Evolutionary conservation across 768 basidiomycete genomes (phyloP).

Genomic region (Boletus rubescentipes): DNA sequence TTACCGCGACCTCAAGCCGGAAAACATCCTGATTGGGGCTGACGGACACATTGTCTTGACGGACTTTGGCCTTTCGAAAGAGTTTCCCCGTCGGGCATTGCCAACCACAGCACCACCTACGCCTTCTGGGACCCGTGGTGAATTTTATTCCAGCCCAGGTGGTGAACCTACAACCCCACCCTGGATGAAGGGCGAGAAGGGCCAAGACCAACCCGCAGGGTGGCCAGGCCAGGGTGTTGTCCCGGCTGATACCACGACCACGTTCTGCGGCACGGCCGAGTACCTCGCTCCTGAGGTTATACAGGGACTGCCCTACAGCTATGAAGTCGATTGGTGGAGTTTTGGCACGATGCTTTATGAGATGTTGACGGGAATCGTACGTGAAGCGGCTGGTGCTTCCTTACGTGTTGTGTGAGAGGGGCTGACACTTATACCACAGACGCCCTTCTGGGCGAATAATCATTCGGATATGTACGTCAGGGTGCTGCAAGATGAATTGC

Average conservation of each 20-base stretch:
- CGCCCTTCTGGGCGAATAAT: conserved; percentile 90
- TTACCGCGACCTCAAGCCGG: conserved; percentile 96
- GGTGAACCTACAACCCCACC: conserved; percentile 55
- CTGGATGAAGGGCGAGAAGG: conserved; percentile 73
- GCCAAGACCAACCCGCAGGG: conserved; percentile 49
- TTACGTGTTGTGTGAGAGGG: conserved; percentile 17
- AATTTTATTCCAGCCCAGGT: conserved; percentile 51
- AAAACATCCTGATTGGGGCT: conserved; percentile 91
- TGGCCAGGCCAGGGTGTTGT: conserved; percentile 58
- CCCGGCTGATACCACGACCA: conserved; percentile 66
- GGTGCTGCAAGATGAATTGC: conserved; percentile 85
- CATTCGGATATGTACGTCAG: conserved; percentile 95
- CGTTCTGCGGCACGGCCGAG: conserved; percentile 96
- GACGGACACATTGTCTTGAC: conserved; percentile 97
- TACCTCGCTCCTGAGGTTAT: conserved; percentile 97
- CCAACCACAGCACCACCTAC: conserved; percentile 56
- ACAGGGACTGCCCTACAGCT: conserved; percentile 84
- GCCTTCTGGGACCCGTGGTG: conserved; percentile 49
- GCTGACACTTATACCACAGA: conserved; percentile 44
- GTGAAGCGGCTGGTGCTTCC: conserved; percentile 3
- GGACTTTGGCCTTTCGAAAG: conserved; percentile 94
- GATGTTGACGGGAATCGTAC: conserved; percentile 94
- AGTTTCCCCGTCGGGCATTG: conserved; percentile 64
- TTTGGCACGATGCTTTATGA: conserved; percentile 98
- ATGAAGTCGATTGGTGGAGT: conserved; percentile 98